Percentiles rank a stretch among this genome's conserved stretches.
Conservation (phyloP, 495 filamentous ascomycete genomes). For the Podospora conica region DNA sequence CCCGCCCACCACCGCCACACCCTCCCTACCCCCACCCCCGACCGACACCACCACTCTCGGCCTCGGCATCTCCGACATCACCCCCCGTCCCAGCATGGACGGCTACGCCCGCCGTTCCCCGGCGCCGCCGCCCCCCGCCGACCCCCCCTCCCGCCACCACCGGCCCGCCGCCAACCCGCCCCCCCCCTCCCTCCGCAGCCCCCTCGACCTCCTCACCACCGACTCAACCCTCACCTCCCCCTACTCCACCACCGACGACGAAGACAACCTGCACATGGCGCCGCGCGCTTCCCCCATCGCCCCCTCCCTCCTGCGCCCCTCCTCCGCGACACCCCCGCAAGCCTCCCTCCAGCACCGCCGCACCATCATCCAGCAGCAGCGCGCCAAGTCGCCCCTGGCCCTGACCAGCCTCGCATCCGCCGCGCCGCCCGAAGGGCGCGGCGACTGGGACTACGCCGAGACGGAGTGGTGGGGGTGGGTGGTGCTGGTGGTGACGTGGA, state of each 20-base stretch:
- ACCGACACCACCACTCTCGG: conserved; percentile 31
- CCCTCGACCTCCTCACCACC: background rate
- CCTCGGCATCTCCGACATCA: conserved; percentile 45
- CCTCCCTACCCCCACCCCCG: background rate
- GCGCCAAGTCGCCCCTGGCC: conserved; percentile 57
- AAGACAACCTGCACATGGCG: conserved; percentile 60
- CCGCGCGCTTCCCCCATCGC: conserved; percentile 22
- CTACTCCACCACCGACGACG: conserved; percentile 75
- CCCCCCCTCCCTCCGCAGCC: conserved; percentile 8
- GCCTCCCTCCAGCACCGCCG: conserved; percentile 39
- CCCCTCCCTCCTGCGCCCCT: conserved; percentile 19
- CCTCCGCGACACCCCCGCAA: conserved; percentile 27
- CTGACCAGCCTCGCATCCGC: conserved; percentile 34
- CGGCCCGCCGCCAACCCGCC: conserved; percentile 15
- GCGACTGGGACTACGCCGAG: conserved; percentile 79
- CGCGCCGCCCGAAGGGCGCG: conserved; percentile 34
- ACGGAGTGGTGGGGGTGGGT: conserved; percentile 98
- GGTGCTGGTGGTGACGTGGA: conserved; percentile 80
- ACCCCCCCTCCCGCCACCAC: conserved; percentile 1
- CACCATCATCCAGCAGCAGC: conserved; percentile 39
- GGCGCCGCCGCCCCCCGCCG: conserved; percentile 24
- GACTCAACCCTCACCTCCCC: conserved; percentile 44
- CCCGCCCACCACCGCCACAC: background rate
- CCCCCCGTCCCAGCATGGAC: conserved; percentile 43
- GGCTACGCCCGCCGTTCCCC: conserved; percentile 26